Base-by-base conservation (phyloP, 2,329 filamentous ascomycete species). In the Fusarium incarnatum region DNA sequence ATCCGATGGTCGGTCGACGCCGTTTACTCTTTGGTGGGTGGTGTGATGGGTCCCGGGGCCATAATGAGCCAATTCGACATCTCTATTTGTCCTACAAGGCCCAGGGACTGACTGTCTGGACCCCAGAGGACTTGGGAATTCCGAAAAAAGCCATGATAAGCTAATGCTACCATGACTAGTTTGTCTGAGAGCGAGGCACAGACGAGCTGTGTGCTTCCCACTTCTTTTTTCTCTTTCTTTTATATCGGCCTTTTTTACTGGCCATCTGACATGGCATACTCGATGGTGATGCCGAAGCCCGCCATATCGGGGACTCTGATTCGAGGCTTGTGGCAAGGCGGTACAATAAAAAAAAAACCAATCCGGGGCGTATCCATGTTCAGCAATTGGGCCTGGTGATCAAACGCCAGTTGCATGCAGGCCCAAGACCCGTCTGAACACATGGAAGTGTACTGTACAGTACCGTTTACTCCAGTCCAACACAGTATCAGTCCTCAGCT, bases 1-100 rank as follows among this genome's bases (percentile, higher is more conserved):
- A 56, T 66, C 73, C 73, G 73, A 75, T 61, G 62, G 71, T 65
- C 70, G 71, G 70, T 73, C 70, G 68, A 67, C 66, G 68, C 68
- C 60, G 62, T 58, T 57, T 65, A 25, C 22, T 37, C 16, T 23
- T 47, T 28, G 15, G 56, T 65, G 60, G 73, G 67, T 76, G 74
- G 74, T 73, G 71, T 73, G 74, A 76, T 75, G 74, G 74, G 67
- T 68, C 71, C 67, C 52, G 61, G 60, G 67, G 61, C 72, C 70
- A 72, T 70, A 64, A 60, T 67, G 63, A 68, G 49, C 71, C 73
- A 76, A 73, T 76, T 76, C 70, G 60, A 73, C 69, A 72, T 73
- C 54, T 67, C 45, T 57, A 50, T 47, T 44, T 60, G 58, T 67
- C 56, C 68, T 61, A 44, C 63, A 67, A 72, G 61, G 73, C 32